Percentiles rank a stretch among this genome's conserved stretches.
These are phyloP conservation scores for Excoecaria cochinchinensis DNA, from an alignment of 345 rosid genomes.

Conservation along the genomic window DNA sequence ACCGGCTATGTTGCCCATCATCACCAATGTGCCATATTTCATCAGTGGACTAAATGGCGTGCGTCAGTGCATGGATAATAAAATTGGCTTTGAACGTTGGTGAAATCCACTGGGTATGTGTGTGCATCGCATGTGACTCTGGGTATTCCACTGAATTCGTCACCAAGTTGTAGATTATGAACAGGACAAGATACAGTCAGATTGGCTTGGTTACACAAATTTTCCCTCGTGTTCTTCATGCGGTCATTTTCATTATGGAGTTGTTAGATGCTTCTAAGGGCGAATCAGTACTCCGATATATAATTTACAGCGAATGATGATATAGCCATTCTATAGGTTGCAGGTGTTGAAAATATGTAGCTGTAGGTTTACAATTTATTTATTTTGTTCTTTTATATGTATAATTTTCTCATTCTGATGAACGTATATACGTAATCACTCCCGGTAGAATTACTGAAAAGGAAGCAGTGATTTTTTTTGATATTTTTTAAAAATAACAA, in stretches of 20 bases:
- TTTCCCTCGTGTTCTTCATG: neutral
- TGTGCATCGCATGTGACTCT: neutral
- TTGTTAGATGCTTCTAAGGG: neutral
- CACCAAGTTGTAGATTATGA: neutral
- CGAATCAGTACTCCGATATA: neutral
- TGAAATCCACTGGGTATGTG: neutral
- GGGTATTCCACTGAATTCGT: neutral
- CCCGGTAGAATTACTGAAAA: too few relatives aligned
- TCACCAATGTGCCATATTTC: neutral
- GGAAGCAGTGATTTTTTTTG: too few relatives aligned
- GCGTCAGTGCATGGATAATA: too few relatives aligned
- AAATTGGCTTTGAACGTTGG: neutral
- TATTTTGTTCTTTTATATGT: neutral
- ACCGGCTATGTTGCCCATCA: neutral
- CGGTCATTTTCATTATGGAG: neutral
- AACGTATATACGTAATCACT: too few relatives aligned
- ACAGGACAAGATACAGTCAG: neutral
- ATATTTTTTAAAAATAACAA: too few relatives aligned
- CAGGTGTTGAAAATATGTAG: neutral
- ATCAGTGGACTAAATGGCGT: neutral
- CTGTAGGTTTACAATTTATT: neutral
- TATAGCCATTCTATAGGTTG: neutral
- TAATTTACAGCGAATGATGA: neutral
- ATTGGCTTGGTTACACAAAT: neutral
- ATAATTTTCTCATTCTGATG: too few relatives aligned